Evolutionary conservation across 257 asterid species (phyloP).

Genomic region (Parsonsia alboflavescens): DNA sequence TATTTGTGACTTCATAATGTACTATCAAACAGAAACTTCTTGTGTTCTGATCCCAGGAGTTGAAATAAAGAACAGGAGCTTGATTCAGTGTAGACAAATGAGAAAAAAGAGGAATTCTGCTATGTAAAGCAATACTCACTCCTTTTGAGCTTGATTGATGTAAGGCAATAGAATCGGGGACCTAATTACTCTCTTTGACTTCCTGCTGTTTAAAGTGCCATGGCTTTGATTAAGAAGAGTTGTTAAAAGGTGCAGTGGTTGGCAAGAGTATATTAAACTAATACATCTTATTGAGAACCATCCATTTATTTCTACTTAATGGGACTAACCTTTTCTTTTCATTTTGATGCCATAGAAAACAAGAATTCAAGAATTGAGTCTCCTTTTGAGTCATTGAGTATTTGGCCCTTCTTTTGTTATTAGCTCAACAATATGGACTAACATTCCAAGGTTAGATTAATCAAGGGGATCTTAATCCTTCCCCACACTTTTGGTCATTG

Average conservation of each 20-base stretch:
- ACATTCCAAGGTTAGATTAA: not conserved
- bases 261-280: not conserved
- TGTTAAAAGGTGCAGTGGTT: conserved; percentile 6
- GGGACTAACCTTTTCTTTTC: conserved; percentile 8
- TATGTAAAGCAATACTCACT: not conserved
- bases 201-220: conserved; percentile 15
- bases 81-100: not conserved
- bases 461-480: not conserved
- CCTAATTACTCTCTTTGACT: conserved; percentile 4
- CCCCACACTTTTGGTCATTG: not conserved
- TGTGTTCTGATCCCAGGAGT: conserved; percentile 18
- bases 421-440: not conserved
- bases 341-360: not conserved
- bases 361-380: not conserved
- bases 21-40: conserved; percentile 30
- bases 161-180: not conserved
- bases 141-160: not conserved
- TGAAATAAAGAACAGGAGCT: not conserved
- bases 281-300: conserved; percentile 3
- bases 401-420: no score
- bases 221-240: conserved; percentile 12
- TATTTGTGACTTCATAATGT: conserved; percentile 34
- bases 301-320: conserved; percentile 8
- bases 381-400: no score
- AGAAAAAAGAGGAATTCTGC: not conserved